Evolutionary conservation across 2,329 filamentous ascomycete genomes (phyloP), one percentile per base, ranked within the genome.

Genomic region (Amphichorda felina): DNA sequence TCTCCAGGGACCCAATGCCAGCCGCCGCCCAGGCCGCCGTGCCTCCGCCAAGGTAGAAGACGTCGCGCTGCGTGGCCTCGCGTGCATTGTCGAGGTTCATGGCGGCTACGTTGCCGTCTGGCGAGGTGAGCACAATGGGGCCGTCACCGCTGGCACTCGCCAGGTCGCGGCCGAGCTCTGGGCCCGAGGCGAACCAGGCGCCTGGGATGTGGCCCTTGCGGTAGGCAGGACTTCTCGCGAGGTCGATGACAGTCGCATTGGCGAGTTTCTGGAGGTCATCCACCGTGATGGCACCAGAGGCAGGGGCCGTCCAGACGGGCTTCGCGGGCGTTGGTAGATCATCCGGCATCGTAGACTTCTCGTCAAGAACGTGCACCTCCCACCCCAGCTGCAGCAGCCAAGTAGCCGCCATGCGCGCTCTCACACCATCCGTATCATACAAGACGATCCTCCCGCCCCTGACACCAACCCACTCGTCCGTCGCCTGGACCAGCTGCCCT

Each of bases 361-460:
- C 41, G 10, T 47, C 32, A 4, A 53, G 31, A 9, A 51, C 48
- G 35, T 51, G 34, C 7, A 51, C 50, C 18, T 53, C 49, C 50
- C 50, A 53, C 31, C 50, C 50, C 3, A 53, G 45, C 33, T 53
- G 50, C 9, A 48, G 18, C 11, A 53, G 46, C 50, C 50, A 53
- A 34, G 43, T 50, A 4, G 43, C 50, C 11, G 50, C 46, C 48
- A 53, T 53, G 2, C 40, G 44, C n/a, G 45, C 50, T 39, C 50
- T 37, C 6, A 51, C 48, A 8, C 49, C 49, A 16, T 51, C 50
- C 1, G 39, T 46, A 19, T 53, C 50, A 16, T 50, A 51, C 11
- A 53, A 30, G 13, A 53, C 45, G 33, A 53, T 40, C n/a, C 43
- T 46, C 29, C 42, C 47, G 4, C 50, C 50, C 37, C 50, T 43